Percentiles rank a stretch among this genome's conserved stretches.
These are phyloP conservation scores for Athelia sp. DNA, from an alignment of 1,284 basidiomycete genomes.

Conservation along the genomic window DNA sequence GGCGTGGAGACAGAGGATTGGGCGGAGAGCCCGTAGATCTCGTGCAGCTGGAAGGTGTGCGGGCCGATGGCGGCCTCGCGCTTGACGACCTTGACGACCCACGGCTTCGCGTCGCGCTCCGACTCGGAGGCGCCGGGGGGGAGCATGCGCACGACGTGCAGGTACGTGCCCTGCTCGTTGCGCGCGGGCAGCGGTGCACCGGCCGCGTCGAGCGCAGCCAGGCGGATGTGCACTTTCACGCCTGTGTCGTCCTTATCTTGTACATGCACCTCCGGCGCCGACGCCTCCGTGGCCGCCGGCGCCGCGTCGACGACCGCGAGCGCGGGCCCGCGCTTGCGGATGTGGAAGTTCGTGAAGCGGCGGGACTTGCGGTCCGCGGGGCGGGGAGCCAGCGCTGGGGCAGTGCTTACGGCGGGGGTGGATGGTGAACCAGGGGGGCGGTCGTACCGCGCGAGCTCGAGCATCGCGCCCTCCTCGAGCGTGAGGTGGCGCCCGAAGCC, in stretches of 20 bases:
- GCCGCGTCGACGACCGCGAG: conserved; percentile 68
- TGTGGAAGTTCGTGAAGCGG: conserved; percentile 63
- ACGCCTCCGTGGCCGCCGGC: conserved; percentile 45
- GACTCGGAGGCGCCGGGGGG: conserved; percentile 26
- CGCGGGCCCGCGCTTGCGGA: conserved; percentile 66
- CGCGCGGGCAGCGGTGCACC: conserved; percentile 53
- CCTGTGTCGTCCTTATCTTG: too few relatives aligned
- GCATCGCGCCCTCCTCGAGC: too few relatives aligned
- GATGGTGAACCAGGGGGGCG: conserved; percentile 11
- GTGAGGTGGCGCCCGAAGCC: too few relatives aligned
- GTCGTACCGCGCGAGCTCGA: conserved; percentile 43
- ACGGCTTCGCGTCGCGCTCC: conserved; percentile 50
- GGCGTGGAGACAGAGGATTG: conserved; percentile 40
- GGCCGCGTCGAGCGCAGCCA: conserved; percentile 75
- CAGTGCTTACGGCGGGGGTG: conserved; percentile 13
- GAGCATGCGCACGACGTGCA: conserved; percentile 78
- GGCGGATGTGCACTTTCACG: conserved; percentile 68
- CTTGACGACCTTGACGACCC: conserved; percentile 87
- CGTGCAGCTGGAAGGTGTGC: conserved; percentile 88
- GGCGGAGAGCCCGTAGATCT: conserved; percentile 83
- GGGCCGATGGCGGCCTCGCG: conserved; percentile 86
- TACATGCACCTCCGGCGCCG: too few relatives aligned
- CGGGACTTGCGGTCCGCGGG: conserved; percentile 22
- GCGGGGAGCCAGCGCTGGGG: conserved; percentile 10
- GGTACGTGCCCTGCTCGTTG: conserved; percentile 84